These are phyloP conservation scores for Tritrichomonas musculus DNA, from an alignment of 208 protist species.

Conservation along the genomic window DNA sequence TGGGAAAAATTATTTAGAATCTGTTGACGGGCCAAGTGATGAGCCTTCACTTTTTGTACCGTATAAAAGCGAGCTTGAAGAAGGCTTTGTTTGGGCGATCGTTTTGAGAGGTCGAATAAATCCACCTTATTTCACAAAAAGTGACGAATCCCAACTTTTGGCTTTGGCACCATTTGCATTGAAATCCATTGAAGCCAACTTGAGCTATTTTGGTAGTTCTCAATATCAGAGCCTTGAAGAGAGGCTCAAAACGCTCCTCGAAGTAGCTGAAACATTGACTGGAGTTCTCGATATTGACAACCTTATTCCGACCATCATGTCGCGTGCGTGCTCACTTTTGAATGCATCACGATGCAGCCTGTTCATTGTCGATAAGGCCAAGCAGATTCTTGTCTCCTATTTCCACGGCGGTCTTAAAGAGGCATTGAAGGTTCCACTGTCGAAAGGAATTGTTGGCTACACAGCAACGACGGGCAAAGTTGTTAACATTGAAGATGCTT, in stretches of 20 bases:
- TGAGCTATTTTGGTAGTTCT: neutral
- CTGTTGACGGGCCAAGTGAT: neutral
- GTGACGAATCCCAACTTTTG: neutral
- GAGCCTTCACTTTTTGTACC: neutral
- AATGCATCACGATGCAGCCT: neutral
- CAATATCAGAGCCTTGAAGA: neutral
- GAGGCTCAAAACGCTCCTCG: neutral
- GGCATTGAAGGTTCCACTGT: constrained; percentile 12
- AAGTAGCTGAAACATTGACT: neutral
- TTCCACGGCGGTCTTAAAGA: neutral
- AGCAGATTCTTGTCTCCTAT: neutral
- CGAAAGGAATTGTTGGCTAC: constrained; percentile 38
- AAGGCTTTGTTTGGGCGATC: neutral
- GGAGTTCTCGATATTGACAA: neutral
- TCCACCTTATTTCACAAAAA: neutral
- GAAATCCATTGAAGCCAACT: neutral
- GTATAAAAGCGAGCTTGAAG: neutral
- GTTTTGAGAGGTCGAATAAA: neutral
- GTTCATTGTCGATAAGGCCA: neutral
- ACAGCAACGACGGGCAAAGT: constrained; percentile 43
- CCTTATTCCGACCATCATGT: neutral
- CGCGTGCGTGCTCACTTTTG: neutral
- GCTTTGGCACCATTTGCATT: neutral
- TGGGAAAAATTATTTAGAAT: neutral
- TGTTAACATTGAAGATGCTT: constrained; percentile 53